These are phyloP conservation scores for Sclerotinia sclerotiorum DNA, from an alignment of 2,329 filamentous ascomycete species.

Conservation along the genomic window DNA sequence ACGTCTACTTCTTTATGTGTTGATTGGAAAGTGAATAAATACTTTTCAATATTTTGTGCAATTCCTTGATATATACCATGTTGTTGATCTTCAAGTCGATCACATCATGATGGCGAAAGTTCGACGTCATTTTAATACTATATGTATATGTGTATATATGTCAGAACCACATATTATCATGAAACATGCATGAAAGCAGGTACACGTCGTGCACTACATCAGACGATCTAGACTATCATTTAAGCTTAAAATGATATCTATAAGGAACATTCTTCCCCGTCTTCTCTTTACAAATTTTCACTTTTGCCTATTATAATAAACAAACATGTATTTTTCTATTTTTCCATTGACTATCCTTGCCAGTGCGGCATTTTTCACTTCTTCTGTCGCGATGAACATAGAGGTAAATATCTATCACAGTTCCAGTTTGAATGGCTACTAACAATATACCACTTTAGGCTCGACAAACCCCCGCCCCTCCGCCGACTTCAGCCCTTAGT, in stretches of 20 bases:
- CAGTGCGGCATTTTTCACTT: not conserved
- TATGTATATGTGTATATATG: not conserved
- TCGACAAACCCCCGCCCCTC: not conserved
- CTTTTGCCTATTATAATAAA: not conserved
- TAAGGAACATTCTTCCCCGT: not conserved
- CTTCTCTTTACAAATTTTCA: not conserved
- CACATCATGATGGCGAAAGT: not conserved
- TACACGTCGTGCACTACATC: not conserved
- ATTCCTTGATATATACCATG: not conserved
- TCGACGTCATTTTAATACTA: not conserved
- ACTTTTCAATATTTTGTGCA: not conserved
- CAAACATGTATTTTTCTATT: not conserved
- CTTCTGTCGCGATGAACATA: not conserved
- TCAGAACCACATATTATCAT: slow-evolving; percentile 7
- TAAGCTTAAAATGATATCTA: not conserved
- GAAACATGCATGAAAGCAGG: slow-evolving; percentile 5
- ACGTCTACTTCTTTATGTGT: not conserved
- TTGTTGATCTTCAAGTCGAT: not conserved
- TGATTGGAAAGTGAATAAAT: not conserved
- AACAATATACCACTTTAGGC: not conserved
- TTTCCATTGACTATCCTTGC: not conserved
- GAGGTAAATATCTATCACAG: not conserved
- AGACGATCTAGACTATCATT: not conserved
- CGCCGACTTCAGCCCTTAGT: not conserved
- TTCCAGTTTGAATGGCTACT: not conserved